phyloP scores from a whole-genome alignment of 2,329 filamentous ascomycete genomes.

The Ophiostoma tasmaniense region DNA sequence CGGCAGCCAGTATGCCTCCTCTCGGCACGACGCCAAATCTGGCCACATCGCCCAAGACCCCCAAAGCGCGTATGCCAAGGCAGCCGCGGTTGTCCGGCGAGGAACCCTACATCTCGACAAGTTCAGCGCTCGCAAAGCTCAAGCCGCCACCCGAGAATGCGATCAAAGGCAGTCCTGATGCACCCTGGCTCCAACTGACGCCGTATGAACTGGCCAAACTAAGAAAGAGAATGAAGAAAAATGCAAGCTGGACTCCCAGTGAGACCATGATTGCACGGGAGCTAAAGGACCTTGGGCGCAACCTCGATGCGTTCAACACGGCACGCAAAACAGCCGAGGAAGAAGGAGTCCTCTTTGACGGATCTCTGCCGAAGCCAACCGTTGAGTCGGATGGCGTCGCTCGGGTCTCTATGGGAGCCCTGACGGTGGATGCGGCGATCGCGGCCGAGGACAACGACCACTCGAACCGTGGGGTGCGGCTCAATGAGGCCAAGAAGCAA shows the following conservation, averaged over 20 bases:
- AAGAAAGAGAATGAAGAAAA: conserved; percentile 85
- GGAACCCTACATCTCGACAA: conserved; percentile 30
- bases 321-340: conserved; percentile 59
- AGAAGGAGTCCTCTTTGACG: conserved; percentile 53
- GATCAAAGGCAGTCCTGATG: conserved; percentile 48
- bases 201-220: conserved; percentile 58
- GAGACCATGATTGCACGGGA: conserved; percentile 80
- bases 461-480: conserved; percentile 66
- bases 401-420: conserved; percentile 51
- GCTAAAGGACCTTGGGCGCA: conserved; percentile 61
- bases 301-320: conserved; percentile 51
- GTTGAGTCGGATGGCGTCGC: conserved; percentile 42
- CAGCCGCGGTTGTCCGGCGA: conserved; percentile 21
- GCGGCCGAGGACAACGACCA: conserved; percentile 54
- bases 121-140: conserved; percentile 34
- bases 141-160: conserved; percentile 54
- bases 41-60: conserved; percentile 32
- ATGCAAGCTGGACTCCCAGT: conserved; percentile 74
- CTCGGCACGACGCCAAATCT: not conserved
- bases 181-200: conserved; percentile 59
- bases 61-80: conserved; percentile 33
- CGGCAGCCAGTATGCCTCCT: not conserved
- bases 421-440: conserved; percentile 46
- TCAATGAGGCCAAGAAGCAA: conserved; percentile 69
- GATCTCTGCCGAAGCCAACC: conserved; percentile 33